Evolutionary conservation across 208 protist genomes (phyloP), one percentile per base, ranked within the genome.

Genomic region (Trypanosoma grayi): DNA sequence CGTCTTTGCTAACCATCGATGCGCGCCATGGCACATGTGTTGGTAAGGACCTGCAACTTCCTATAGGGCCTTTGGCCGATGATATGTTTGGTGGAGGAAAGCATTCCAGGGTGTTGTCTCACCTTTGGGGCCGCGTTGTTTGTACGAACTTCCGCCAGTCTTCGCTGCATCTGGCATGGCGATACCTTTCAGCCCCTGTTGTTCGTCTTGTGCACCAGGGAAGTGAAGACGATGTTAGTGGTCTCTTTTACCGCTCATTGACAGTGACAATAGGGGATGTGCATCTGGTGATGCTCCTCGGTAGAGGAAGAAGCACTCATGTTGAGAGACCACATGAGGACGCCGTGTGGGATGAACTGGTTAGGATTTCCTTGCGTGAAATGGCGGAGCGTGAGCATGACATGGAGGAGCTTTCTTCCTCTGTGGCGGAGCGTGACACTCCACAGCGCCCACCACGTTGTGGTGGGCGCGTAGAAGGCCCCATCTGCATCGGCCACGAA

Each of bases 161-260:
- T 13, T 58, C 16, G 22, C 22, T 66, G 18, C 48, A 39, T 48
- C 37, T 66, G 10, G 48, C 36, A 22, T 66, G 60, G 60, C 47
- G 60, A 11, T 66, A 66, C 37, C 25, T 66, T 47, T 27, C 47
- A 1, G 60, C 60, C 0, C 20, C 33, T 31, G 36, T 66, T 39
- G 27, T 50, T n/a, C 48, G 37, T 13, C 39, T 66, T 48, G 22
- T 43, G 34, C 44, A 54, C 6, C 18, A 11, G 22, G 44, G 16
- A n/a, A 39, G 2, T 9, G 58, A 22, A 16, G 28, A 27, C 3
- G 60, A 57, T 28, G 5, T 20, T 41, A 45, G 11, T n/a, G 47
- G 60, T 28, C 33, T 27, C 6, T 66, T 51, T 24, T 57, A 37
- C 27, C 50, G 48, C 28, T 56, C 48, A 13, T 47, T 56, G 44